These are phyloP conservation scores for Aphanocladium album DNA, from an alignment of 2,329 filamentous ascomycete species.

Conservation along the genomic window DNA sequence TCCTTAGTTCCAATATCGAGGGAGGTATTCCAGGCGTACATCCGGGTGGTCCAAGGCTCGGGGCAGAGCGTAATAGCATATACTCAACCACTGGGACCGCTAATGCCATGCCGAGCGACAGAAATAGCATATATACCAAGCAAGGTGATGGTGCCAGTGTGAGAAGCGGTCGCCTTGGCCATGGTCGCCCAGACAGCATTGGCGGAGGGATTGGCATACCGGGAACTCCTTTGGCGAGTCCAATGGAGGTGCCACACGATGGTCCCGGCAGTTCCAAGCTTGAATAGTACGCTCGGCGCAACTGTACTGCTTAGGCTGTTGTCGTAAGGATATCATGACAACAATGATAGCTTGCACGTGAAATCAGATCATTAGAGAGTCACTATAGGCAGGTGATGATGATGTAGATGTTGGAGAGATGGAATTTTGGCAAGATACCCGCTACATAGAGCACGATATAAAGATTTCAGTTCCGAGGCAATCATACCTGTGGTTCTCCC, in stretches of 20 bases:
- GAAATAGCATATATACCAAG: conserved; percentile 75
- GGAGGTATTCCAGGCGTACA: conserved; percentile 48
- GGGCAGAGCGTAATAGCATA: conserved; percentile 67
- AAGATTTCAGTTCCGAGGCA: not conserved
- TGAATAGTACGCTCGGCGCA: not conserved
- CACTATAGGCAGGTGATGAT: not conserved
- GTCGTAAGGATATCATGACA: not conserved
- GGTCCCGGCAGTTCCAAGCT: conserved; percentile 15
- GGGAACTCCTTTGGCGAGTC: conserved; percentile 58
- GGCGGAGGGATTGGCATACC: conserved; percentile 65
- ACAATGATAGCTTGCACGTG: not conserved
- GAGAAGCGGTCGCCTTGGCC: conserved; percentile 70
- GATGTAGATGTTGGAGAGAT: not conserved
- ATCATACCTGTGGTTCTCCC: not conserved
- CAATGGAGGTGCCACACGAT: conserved; percentile 39
- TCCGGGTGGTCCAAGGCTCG: conserved; percentile 39
- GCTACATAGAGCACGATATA: conserved; percentile 1
- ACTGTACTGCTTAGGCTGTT: not conserved
- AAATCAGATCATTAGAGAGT: not conserved
- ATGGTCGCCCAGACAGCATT: conserved; percentile 76
- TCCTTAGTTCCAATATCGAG: conserved; percentile 68
- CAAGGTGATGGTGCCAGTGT: conserved; percentile 70
- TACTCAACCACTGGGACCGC: conserved; percentile 71
- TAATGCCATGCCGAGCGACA: conserved; percentile 64
- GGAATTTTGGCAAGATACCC: conserved; percentile 8